Conservation (phyloP, 768 basidiomycete species). For the Mycena galericulata region DNA sequence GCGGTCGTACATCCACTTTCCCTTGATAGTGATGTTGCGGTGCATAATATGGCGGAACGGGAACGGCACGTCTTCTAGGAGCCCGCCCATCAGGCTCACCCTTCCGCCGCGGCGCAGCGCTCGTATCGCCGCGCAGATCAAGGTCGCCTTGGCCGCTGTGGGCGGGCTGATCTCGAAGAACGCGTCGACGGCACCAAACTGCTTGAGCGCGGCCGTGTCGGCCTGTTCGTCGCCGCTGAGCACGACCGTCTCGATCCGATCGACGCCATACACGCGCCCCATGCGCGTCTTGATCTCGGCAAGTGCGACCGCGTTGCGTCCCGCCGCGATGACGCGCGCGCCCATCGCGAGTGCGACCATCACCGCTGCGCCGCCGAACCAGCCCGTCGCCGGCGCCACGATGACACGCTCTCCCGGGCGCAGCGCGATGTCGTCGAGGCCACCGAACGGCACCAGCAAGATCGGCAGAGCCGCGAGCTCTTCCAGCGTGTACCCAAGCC, state of each 20-base stretch:
- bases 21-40: background rate
- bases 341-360: slow-evolving; percentile 24
- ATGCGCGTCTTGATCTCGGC: background rate
- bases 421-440: background rate
- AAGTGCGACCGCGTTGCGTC: background rate
- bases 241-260: background rate
- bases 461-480: background rate
- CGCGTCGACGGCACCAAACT: background rate
- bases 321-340: slow-evolving; percentile 25
- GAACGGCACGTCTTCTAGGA: background rate
- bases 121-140: background rate
- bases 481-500: background rate
- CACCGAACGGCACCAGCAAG: background rate
- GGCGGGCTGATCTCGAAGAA: background rate
- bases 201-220: background rate
- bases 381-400: slow-evolving; percentile 22
- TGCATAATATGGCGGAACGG: background rate
- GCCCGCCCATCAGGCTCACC: background rate
- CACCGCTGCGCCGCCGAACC: slow-evolving; percentile 22
- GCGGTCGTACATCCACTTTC: slow-evolving; percentile 6
- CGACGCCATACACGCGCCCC: too few species aligned
- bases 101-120: background rate
- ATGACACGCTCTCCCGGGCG: slow-evolving; percentile 5
- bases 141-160: background rate
- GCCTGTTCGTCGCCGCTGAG: background rate